A percentile compares a stretch with the other conserved stretches of the same genome.
Evolutionary conservation across 1,284 basidiomycete species (phyloP).

Genomic region (Ceratobasidium sp.): DNA sequence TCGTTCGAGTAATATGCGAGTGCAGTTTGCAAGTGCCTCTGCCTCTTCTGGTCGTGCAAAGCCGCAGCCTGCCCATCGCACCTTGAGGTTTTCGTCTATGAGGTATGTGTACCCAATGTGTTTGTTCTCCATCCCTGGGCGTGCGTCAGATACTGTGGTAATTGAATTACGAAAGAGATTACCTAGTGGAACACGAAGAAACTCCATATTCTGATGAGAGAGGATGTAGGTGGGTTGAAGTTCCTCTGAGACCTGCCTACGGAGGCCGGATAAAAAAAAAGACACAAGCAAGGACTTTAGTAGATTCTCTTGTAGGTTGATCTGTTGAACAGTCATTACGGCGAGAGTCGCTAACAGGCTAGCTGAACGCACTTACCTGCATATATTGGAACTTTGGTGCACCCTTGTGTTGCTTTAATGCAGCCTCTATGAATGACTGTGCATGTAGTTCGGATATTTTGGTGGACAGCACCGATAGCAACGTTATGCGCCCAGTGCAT

Average conservation of each 20-base stretch:
- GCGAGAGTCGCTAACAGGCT: neutral
- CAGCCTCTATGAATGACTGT: constrained; percentile 73
- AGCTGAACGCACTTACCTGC: constrained; percentile 56
- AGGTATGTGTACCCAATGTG: constrained; percentile 94
- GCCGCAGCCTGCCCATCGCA: constrained; percentile 94
- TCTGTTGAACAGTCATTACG: constrained; percentile 58
- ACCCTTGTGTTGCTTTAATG: constrained; percentile 68
- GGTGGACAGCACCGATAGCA: constrained; percentile 84
- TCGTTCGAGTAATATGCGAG: constrained; percentile 75
- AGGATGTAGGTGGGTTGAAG: constrained; percentile 84
- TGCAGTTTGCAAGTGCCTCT: constrained; percentile 75
- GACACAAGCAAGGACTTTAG: constrained; percentile 90
- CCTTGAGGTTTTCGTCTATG: constrained; percentile 83
- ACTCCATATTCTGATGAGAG: constrained; percentile 82
- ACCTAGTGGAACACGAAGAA: constrained; percentile 64
- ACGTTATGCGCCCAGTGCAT: constrained; percentile 77
- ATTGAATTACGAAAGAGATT: constrained; percentile 34
- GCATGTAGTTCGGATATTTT: constrained; percentile 91
- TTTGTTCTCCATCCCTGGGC: constrained; percentile 88
- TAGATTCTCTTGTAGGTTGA: constrained; percentile 90
- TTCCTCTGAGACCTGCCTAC: constrained; percentile 68
- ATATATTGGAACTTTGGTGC: constrained; percentile 82
- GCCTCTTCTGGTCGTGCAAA: constrained; percentile 82
- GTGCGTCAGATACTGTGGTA: constrained; percentile 52
- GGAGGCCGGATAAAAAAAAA: constrained; percentile 81